A percentile compares a stretch with the other conserved stretches of the same genome.
Conservation (phyloP, 2,329 filamentous ascomycete species). For the Furcasterigmium furcatum region DNA sequence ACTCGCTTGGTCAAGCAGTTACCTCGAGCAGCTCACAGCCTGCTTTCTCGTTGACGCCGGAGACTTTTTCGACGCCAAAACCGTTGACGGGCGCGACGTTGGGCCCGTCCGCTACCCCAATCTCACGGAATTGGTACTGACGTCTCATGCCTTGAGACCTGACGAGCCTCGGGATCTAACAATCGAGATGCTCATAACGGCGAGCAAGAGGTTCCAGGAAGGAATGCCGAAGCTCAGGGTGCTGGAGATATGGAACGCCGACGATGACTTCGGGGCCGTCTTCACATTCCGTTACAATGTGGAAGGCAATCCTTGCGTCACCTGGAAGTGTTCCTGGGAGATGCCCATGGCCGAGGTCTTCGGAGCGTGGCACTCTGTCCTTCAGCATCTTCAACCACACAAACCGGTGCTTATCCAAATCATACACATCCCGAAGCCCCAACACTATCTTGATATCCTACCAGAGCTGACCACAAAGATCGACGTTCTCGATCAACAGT, state of each 20-base stretch:
- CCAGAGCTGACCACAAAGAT: too few species aligned
- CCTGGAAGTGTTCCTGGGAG: neutral
- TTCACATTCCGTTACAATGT: neutral
- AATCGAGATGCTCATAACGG: neutral
- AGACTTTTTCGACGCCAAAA: neutral
- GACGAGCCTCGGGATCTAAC: neutral
- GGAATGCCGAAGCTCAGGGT: neutral
- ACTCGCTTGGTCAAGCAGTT: neutral
- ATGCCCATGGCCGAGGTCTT: neutral
- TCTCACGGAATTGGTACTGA: neutral
- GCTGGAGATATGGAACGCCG: neutral
- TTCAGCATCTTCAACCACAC: neutral
- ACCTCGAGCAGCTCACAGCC: neutral
- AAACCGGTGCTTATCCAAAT: neutral
- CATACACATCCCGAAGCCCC: neutral
- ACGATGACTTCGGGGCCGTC: neutral
- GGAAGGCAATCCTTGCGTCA: neutral
- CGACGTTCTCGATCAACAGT: too few species aligned
- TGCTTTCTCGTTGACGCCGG: neutral
- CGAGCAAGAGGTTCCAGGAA: neutral
- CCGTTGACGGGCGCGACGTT: neutral
- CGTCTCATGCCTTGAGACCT: neutral
- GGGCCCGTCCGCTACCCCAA: neutral
- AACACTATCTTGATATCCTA: neutral
- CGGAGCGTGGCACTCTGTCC: neutral